A percentile compares a stretch with the other conserved stretches of the same genome.
These are phyloP conservation scores for Phytomonas sp. DNA, from an alignment of 208 protist genomes.

Conservation along the genomic window DNA sequence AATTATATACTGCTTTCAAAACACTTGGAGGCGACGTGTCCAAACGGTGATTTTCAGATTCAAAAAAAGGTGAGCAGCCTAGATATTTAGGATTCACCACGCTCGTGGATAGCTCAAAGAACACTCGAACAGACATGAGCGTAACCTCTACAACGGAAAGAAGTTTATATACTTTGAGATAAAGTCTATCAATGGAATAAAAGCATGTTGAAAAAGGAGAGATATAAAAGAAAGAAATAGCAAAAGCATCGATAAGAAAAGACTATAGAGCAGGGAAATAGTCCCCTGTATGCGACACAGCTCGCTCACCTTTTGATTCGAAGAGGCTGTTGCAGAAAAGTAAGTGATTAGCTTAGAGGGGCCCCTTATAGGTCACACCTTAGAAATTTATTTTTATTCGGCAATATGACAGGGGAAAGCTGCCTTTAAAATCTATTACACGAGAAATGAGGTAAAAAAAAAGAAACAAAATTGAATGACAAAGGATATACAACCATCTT, in stretches of 20 bases:
- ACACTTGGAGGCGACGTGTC: constrained; percentile 23
- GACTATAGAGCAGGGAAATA: too few species aligned
- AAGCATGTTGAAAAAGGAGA: constrained; percentile 2
- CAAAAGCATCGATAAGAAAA: not conserved
- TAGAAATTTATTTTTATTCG: not conserved
- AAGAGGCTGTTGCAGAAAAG: not conserved
- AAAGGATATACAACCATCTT: constrained; percentile 8
- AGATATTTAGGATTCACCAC: constrained; percentile 65
- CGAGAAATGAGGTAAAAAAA: constrained; percentile 10
- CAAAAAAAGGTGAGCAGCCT: constrained; percentile 53
- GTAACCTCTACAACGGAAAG: not conserved
- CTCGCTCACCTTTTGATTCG: not conserved
- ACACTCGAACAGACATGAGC: constrained; percentile 40
- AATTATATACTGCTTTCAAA: constrained; percentile 36
- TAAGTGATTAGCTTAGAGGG: constrained; percentile 5
- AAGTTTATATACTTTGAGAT: not conserved
- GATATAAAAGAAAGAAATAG: not conserved
- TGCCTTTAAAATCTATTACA: constrained; percentile 4
- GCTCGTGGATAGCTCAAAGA: constrained; percentile 68
- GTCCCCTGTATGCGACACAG: not conserved
- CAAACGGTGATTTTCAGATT: constrained; percentile 22
- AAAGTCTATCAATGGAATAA: not conserved
- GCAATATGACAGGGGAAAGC: not conserved
- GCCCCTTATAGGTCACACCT: not conserved
- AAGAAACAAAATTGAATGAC: not conserved